Evolutionary conservation across 495 filamentous ascomycete species (phyloP), one percentile per base, ranked within the genome.

Genomic region (Immersiella caudata): DNA sequence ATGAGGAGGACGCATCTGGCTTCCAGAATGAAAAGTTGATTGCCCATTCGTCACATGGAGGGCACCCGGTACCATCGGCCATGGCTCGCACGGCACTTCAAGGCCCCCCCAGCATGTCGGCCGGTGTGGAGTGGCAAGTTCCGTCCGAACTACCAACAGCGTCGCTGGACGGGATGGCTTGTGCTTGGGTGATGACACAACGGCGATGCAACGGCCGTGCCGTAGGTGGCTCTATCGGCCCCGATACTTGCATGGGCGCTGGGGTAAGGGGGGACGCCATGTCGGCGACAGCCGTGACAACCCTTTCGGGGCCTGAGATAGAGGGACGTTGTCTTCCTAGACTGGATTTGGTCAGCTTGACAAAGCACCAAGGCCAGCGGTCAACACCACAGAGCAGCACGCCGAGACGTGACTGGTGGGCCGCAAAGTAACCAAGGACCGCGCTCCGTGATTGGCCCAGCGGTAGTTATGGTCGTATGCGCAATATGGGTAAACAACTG

Each of bases 401-500:
- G 49, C 27, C 25, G 62, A 70, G 57, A 60, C 11, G 68, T 55
- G 60, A 33, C 67, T 64, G 65, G 68, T 67, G 68, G 74, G 21
- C 14, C 52, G 27, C n/a, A 55, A 40, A 57, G 66, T 55, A 64
- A 33, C 35, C 16, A 65, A 70, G 29, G 57, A 49, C 6, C 22
- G 58, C 18, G 25, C n/a, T 26, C 46, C 33, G 58, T 64, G 49
- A 64, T 62, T 70, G 65, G 67, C 52, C 58, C 50, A 64, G 59
- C 62, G 61, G 75, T 73, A 68, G 24, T 33, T 59, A 29, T 46
- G 57, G 57, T 59, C 27, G 67, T 63, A 71, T 73, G 60, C 21
- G 63, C 68, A 79, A 73, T 79, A 57, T 77, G 76, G 76, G 67
- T 79, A 79, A 79, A 76, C 18, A 26, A 46, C 40, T 46, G 40